Evolutionary conservation across 1,284 basidiomycete species (phyloP).

Genomic region (Trametes pubescens): DNA sequence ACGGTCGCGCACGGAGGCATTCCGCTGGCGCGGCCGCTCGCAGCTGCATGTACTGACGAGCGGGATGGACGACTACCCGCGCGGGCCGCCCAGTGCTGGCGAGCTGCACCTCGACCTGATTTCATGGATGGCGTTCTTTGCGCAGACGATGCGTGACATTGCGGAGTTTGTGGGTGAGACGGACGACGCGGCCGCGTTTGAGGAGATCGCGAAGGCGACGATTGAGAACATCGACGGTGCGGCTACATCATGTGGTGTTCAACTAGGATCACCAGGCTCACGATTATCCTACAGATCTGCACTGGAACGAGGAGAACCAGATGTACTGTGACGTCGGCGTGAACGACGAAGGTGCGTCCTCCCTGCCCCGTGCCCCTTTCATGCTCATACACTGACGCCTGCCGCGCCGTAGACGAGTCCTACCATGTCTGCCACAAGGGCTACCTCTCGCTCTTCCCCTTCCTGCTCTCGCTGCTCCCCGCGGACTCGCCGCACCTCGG

Average conservation of each 20-base stretch:
- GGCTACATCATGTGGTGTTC: conserved; percentile 13
- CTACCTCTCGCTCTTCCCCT: conserved; percentile 93
- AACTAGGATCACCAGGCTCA: background rate
- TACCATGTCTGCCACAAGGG: conserved; percentile 91
- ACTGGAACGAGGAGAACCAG: conserved; percentile 88
- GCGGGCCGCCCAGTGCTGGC: conserved; percentile 86
- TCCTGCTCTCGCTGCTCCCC: conserved; percentile 83
- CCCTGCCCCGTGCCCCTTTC: background rate
- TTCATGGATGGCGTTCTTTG: conserved; percentile 95
- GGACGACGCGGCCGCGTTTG: conserved; percentile 82
- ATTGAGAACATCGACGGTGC: conserved; percentile 88
- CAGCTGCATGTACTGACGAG: conserved; percentile 89
- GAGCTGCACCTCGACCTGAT: conserved; percentile 94
- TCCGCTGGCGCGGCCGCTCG: conserved; percentile 94
- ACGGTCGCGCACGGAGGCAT: conserved; percentile 87
- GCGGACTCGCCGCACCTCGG: conserved; percentile 81
- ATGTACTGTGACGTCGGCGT: conserved; percentile 95
- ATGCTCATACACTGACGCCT: background rate
- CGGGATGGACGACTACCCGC: conserved; percentile 95
- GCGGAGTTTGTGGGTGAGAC: conserved; percentile 83
- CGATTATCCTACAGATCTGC: conserved; percentile 67
- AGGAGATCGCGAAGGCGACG: conserved; percentile 81
- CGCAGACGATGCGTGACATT: conserved; percentile 88
- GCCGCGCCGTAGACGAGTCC: conserved; percentile 74
- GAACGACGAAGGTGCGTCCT: conserved; percentile 77